Percentiles rank a stretch among this genome's conserved stretches.
These are phyloP conservation scores for Phytopythium cucurbitacearum DNA, from an alignment of 352 stramenopile genomes.

Conservation along the genomic window DNA sequence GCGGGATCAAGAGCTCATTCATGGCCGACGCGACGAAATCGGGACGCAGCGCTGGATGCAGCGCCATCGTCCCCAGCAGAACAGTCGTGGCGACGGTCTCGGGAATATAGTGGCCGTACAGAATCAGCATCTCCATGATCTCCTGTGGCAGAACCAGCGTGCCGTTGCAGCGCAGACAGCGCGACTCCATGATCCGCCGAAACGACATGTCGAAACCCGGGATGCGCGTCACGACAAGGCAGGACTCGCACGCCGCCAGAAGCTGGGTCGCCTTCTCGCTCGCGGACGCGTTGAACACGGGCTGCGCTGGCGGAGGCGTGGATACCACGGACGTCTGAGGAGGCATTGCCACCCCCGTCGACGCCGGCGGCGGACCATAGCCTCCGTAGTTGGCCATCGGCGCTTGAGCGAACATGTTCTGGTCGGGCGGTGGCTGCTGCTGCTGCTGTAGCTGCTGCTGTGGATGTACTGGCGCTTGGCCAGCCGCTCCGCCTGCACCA, in stretches of 20 bases:
- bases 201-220: conserved; percentile 79
- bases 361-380: background rate
- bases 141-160: conserved; percentile 69
- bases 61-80: conserved; percentile 57
- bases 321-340: too few species aligned
- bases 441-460: conserved; percentile 11
- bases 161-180: conserved; percentile 59
- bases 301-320: conserved; percentile 6
- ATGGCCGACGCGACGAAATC: conserved; percentile 81
- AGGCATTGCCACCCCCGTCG: too few species aligned
- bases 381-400: background rate
- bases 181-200: conserved; percentile 72
- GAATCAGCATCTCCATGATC: conserved; percentile 84
- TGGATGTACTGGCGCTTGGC: conserved; percentile 10
- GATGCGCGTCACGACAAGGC: conserved; percentile 62
- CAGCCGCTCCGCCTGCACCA: background rate
- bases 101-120: conserved; percentile 82
- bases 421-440: conserved; percentile 5
- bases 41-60: conserved; percentile 66
- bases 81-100: conserved; percentile 63
- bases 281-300: conserved; percentile 15
- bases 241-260: conserved; percentile 69
- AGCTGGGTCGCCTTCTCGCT: conserved; percentile 52
- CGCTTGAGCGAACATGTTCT: background rate
- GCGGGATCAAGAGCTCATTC: conserved; percentile 74